These are phyloP conservation scores for Globisporangium spinosum DNA, from an alignment of 352 stramenopile species.

Conservation along the genomic window DNA sequence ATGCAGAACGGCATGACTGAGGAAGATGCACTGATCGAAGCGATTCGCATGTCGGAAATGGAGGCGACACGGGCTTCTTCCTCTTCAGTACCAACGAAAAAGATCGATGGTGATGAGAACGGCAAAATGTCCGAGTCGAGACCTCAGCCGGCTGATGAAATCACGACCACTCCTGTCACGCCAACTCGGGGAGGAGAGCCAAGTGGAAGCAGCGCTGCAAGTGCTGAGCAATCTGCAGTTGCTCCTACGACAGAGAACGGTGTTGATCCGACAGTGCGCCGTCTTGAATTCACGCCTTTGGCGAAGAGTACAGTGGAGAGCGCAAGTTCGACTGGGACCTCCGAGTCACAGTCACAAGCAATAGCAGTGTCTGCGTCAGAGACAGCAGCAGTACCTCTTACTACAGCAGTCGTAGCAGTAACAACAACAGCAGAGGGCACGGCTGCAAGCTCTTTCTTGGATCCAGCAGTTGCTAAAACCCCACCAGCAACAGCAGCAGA, in stretches of 20 bases:
- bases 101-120: not conserved
- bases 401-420: not conserved
- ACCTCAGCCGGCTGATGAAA: not conserved
- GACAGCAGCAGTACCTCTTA: not conserved
- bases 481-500: not conserved
- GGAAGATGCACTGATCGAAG: constrained; percentile 62
- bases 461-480: not conserved
- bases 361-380: too few species aligned
- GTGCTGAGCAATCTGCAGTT: not conserved
- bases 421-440: constrained; percentile 1
- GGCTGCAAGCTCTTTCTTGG: not conserved
- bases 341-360: not conserved
- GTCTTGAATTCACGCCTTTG: not conserved
- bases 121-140: too few species aligned
- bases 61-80: constrained; percentile 12
- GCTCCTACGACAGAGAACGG: not conserved
- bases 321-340: not conserved
- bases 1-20: constrained; percentile 73
- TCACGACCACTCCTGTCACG: not conserved
- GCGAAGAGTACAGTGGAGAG: not conserved
- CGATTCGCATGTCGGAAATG: constrained; percentile 54
- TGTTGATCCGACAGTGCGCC: not conserved
- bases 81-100: not conserved
- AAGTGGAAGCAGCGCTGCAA: not conserved
- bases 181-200: not conserved